Percentiles rank a stretch among this genome's conserved stretches.
Evolutionary conservation across 306 rosid species (phyloP).

Genomic region (Prunus salicina): DNA sequence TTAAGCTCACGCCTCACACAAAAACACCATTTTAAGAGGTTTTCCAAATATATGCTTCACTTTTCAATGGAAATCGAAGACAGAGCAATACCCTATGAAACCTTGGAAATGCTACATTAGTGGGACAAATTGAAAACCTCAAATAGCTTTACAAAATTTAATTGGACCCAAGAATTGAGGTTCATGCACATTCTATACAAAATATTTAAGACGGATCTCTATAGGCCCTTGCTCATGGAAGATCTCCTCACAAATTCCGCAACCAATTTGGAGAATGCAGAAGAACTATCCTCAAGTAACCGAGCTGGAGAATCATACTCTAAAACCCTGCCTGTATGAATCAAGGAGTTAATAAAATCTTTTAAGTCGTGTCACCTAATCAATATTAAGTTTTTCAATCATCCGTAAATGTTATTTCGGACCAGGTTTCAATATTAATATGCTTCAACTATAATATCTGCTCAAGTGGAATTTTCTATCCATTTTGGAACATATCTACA

Average conservation of each 20-base stretch:
- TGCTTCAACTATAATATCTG: no score
- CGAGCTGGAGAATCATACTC: constrained; percentile 59
- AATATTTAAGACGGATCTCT: neutral
- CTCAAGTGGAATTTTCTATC: neutral
- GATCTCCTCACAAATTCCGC: constrained; percentile 66
- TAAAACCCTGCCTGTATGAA: constrained; percentile 47
- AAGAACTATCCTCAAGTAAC: constrained; percentile 46
- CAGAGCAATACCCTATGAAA: no score
- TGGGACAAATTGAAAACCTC: no score
- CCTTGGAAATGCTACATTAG: no score
- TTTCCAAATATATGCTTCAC: no score
- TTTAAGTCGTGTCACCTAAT: neutral
- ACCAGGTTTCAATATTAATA: neutral
- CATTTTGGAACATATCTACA: neutral
- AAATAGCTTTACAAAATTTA: no score
- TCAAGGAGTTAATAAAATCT: neutral
- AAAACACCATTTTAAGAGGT: no score
- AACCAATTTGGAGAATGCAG: constrained; percentile 71
- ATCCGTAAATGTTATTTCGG: neutral
- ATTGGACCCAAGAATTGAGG: constrained; percentile 12
- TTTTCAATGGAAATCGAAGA: no score
- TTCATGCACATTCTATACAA: neutral
- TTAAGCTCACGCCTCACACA: no score
- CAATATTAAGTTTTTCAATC: neutral
- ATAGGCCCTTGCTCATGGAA: constrained; percentile 12